A percentile compares a stretch with the other conserved stretches of the same genome.
These are phyloP conservation scores for Rutidosis leptorrhynchoides DNA, from an alignment of 129 eudicot species.

Conservation along the genomic window DNA sequence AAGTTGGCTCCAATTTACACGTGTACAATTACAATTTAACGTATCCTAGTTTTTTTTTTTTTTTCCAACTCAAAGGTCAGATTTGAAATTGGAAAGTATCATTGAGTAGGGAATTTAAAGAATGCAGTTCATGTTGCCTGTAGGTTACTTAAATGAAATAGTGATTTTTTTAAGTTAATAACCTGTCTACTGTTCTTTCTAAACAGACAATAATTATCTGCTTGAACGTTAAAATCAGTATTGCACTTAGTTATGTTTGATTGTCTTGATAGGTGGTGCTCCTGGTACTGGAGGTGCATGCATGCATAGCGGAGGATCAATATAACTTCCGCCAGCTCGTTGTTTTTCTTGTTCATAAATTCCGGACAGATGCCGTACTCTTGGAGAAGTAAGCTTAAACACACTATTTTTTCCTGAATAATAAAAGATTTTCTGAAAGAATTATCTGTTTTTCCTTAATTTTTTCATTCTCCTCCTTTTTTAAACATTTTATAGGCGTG, in stretches of 20 bases:
- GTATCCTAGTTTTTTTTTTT: not conserved
- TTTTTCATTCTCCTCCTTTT: slow-evolving; percentile 8
- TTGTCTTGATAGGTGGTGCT: slow-evolving; percentile 67
- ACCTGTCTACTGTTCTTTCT: not conserved
- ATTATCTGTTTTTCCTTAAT: slow-evolving; percentile 10
- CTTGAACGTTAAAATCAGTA: not conserved
- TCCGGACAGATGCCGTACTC: slow-evolving; percentile 60
- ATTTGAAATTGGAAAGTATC: not conserved
- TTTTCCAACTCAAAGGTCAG: not conserved
- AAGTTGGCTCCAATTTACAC: not conserved
- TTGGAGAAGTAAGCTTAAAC: slow-evolving; percentile 68
- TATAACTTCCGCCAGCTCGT: slow-evolving; percentile 79
- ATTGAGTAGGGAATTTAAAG: not conserved
- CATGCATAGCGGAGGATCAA: slow-evolving; percentile 85
- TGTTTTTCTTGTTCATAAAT: slow-evolving; percentile 64
- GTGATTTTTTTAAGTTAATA: too few species aligned
- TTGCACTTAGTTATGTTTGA: not conserved
- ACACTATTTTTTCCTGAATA: not conserved
- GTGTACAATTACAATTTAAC: not conserved
- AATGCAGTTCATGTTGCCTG: not conserved
- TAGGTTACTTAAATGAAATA: not conserved
- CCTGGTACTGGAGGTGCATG: slow-evolving; percentile 91
- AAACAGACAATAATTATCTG: too few species aligned
- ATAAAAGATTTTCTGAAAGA: not conserved
- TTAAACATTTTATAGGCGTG: slow-evolving; percentile 53